Conservation (phyloP, 176 grass and related monocot species). For the Ampelocalamus luodianensis region DNA sequence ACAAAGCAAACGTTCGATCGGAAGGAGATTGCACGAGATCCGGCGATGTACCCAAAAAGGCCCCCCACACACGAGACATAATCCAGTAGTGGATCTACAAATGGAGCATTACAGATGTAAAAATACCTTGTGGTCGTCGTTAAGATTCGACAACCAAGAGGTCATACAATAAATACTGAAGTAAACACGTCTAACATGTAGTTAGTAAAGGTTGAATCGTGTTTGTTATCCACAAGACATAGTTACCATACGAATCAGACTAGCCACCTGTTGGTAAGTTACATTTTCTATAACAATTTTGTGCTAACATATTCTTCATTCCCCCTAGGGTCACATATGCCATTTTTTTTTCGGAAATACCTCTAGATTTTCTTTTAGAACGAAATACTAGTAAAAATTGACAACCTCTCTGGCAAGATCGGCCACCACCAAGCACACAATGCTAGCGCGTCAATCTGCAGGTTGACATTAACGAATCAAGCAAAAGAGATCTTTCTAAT, state of each 20-base stretch:
- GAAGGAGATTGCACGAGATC: too few relatives aligned
- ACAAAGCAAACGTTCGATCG: not conserved
- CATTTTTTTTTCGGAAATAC: too few relatives aligned
- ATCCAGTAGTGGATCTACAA: not conserved
- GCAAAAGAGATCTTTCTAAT: not conserved
- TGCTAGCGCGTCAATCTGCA: not conserved
- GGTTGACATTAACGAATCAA: not conserved
- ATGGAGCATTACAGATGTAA: not conserved
- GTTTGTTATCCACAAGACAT: too few relatives aligned
- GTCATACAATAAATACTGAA: not conserved
- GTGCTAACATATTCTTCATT: not conserved
- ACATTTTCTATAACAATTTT: not conserved
- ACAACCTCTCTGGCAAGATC: not conserved
- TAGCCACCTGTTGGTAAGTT: not conserved
- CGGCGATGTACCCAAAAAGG: not conserved
- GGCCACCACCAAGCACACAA: not conserved
- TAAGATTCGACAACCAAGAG: too few relatives aligned
- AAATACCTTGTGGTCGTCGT: not conserved
- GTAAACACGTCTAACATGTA: too few relatives aligned
- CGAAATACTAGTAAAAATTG: not conserved
- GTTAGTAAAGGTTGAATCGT: too few relatives aligned
- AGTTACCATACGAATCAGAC: not conserved
- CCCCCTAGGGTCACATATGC: not conserved
- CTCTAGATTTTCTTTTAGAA: not conserved
- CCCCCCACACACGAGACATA: not conserved